A percentile compares a stretch with the other conserved stretches of the same genome.
These are phyloP conservation scores for Helichrysum umbraculigerum DNA, from an alignment of 129 eudicot species.

Conservation along the genomic window DNA sequence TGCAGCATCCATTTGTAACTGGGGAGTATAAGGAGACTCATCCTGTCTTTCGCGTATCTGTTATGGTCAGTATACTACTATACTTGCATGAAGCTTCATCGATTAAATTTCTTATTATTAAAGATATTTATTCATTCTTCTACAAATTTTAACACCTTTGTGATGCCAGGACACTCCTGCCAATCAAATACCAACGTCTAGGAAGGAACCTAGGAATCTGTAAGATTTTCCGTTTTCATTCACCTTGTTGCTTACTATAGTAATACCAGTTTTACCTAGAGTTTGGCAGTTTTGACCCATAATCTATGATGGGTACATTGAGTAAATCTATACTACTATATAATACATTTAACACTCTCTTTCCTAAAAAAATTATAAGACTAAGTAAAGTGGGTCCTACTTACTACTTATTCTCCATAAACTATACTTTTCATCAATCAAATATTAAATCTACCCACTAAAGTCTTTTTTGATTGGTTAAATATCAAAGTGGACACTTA, in stretches of 20 bases:
- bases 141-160: constrained; percentile 19
- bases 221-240: constrained; percentile 40
- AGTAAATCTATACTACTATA: no score
- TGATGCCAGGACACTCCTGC: constrained; percentile 53
- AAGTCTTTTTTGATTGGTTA: no score
- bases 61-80: constrained; percentile 54
- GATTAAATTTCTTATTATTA: background rate
- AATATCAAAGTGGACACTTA: no score
- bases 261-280: constrained; percentile 17
- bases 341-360: no score
- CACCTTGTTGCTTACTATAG: constrained; percentile 12
- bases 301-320: background rate
- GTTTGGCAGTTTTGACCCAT: background rate
- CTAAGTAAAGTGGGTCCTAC: no score
- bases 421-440: no score
- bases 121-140: constrained; percentile 10
- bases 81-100: constrained; percentile 17
- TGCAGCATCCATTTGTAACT: constrained; percentile 95
- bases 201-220: constrained; percentile 48
- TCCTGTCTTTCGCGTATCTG: constrained; percentile 58
- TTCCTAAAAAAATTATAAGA: no score
- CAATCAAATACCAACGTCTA: constrained; percentile 43
- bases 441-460: no score
- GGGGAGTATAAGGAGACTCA: constrained; percentile 62
- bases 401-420: no score